These are phyloP conservation scores for Wallacemonas rigidus DNA, from an alignment of 208 protist species.

Conservation along the genomic window DNA sequence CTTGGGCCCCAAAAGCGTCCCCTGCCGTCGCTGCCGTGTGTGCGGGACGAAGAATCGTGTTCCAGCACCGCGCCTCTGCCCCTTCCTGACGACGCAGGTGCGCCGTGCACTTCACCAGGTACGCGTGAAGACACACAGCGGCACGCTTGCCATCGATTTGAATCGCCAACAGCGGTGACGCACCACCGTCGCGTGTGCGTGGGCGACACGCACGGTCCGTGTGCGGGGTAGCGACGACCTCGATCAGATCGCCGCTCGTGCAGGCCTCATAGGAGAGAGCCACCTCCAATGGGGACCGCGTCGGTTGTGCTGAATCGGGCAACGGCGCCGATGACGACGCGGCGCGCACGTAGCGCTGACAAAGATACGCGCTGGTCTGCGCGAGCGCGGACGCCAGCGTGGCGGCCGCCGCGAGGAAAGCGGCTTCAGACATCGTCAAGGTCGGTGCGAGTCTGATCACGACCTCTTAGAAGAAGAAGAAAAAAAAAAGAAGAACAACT, in stretches of 20 bases:
- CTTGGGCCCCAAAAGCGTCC: too few relatives aligned
- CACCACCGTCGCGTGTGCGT: neutral
- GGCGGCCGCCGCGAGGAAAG: neutral
- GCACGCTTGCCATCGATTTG: neutral
- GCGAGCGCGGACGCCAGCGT: neutral
- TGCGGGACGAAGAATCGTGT: constrained; percentile 1
- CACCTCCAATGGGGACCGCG: neutral
- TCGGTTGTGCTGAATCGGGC: neutral
- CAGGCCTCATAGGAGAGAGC: constrained; percentile 2
- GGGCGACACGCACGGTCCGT: neutral
- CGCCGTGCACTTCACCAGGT: neutral
- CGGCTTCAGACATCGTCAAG: constrained; percentile 3
- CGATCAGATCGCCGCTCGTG: neutral
- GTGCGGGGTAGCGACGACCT: neutral
- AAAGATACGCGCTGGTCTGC: neutral
- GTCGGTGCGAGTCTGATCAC: constrained; percentile 8
- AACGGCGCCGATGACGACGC: too few relatives aligned
- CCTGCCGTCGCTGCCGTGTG: neutral
- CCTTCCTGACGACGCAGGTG: neutral
- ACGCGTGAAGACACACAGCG: neutral
- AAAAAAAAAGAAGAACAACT: too few relatives aligned
- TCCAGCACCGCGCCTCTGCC: neutral
- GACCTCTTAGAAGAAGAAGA: too few relatives aligned
- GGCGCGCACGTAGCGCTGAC: neutral
- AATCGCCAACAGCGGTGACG: neutral